These are phyloP conservation scores for Carex arenaria DNA, from an alignment of 202 grass and related monocot species.

Conservation along the genomic window DNA sequence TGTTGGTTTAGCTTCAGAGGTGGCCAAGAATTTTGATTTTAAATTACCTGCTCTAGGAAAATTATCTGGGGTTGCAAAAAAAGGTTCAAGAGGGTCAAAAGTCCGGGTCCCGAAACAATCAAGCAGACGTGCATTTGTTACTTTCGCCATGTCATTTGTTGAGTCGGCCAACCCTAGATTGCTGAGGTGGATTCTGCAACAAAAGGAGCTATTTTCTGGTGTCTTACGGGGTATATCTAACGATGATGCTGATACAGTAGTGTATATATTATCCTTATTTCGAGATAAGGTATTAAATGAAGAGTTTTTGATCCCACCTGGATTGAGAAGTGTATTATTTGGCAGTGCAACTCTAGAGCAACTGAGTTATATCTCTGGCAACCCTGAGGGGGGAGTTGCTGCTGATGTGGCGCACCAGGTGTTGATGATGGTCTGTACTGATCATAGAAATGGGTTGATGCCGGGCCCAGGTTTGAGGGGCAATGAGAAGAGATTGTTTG, in stretches of 20 bases:
- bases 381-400: slow-evolving; percentile 40
- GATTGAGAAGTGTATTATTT: slow-evolving; percentile 87
- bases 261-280: slow-evolving; percentile 56
- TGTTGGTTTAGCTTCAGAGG: slow-evolving; percentile 50
- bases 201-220: slow-evolving; percentile 79
- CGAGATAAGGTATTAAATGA: slow-evolving; percentile 63
- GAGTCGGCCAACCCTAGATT: slow-evolving; percentile 75
- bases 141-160: slow-evolving; percentile 86
- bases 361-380: slow-evolving; percentile 66
- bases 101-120: slow-evolving; percentile 31
- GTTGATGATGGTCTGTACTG: slow-evolving; percentile 71
- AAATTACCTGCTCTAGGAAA: slow-evolving; percentile 53
- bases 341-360: slow-evolving; percentile 86
- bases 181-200: slow-evolving; percentile 81
- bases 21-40: slow-evolving; percentile 90
- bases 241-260: slow-evolving; percentile 58
- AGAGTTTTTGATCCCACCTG: slow-evolving; percentile 68
- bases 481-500: slow-evolving; percentile 79
- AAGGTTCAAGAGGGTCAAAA: slow-evolving; percentile 39
- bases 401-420: slow-evolving; percentile 78
- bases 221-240: slow-evolving; percentile 62
- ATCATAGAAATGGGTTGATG: slow-evolving; percentile 91
- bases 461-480: slow-evolving; percentile 60
- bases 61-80: slow-evolving; percentile 55
- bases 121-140: slow-evolving; percentile 57